Percentiles rank a stretch among this genome's conserved stretches.
phyloP scores from a whole-genome alignment of 2,329 filamentous ascomycete genomes.

The Fusarium sp. region DNA sequence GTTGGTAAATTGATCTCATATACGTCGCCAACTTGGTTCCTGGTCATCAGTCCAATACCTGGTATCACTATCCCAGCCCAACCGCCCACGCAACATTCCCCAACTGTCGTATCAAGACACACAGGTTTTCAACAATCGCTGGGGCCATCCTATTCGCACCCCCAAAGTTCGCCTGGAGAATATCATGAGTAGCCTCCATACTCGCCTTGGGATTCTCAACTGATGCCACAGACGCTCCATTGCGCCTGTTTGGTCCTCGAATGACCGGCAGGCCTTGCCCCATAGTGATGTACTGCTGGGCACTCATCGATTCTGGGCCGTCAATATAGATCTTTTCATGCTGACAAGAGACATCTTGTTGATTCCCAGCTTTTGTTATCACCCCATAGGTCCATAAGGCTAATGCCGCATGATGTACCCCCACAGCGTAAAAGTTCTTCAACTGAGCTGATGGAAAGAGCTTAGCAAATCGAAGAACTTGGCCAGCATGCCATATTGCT shows the following conservation, averaged over 20 bases:
- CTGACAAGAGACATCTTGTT: constrained; percentile 48
- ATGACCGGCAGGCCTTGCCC: constrained; percentile 66
- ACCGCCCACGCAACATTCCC: constrained; percentile 60
- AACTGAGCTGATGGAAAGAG: constrained; percentile 64
- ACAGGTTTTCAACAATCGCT: constrained; percentile 75
- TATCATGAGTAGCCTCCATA: constrained; percentile 67
- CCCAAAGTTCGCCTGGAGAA: constrained; percentile 65
- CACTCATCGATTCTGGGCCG: constrained; percentile 61
- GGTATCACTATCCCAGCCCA: constrained; percentile 44
- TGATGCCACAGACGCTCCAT: constrained; percentile 50
- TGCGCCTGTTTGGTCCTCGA: constrained; percentile 48
- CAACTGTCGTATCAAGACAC: constrained; percentile 71
- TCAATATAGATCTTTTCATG: constrained; percentile 65
- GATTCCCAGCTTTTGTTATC: constrained; percentile 56
- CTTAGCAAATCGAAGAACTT: constrained; percentile 71
- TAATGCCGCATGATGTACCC: constrained; percentile 74
- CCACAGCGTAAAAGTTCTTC: constrained; percentile 75
- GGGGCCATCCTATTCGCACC: constrained; percentile 59
- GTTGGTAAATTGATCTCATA: too few relatives aligned
- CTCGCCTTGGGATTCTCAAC: constrained; percentile 68
- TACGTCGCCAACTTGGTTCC: too few relatives aligned
- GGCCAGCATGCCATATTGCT: constrained; percentile 75
- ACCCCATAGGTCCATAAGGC: constrained; percentile 78
- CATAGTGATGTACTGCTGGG: constrained; percentile 67
- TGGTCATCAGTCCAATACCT: background rate